Base-by-base conservation (phyloP, 2,329 filamentous ascomycete genomes). In the Teratosphaeria zuluensis region DNA sequence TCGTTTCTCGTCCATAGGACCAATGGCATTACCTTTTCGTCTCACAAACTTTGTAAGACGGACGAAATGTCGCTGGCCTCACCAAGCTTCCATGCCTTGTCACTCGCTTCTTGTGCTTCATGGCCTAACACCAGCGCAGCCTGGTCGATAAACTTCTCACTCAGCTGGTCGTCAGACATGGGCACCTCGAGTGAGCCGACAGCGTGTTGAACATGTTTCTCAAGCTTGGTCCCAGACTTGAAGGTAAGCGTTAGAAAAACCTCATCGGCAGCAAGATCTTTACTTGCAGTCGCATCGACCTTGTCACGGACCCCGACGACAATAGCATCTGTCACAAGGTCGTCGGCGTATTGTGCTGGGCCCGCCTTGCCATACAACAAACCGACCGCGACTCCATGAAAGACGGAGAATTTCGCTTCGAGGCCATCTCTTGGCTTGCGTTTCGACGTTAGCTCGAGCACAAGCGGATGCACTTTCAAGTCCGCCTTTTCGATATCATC, bases 321-420 rank as follows among this genome's bases (percentile, higher is more conserved):
- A 11, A 68, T 69, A 14, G 63, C 28, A 56, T 77, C 72, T n/a
- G 64, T 71, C 3, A 81, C 79, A 1, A 79, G 73, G 0, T 66
- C 62, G 63, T 82, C 77, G 4, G 77, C 76, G 66, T 81, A 83
- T 65, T 82, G 74, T 4, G 72, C 73, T 2, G 80, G 80, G 0
- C 77, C 79, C 11, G 76, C 80, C 64, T 79, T 78, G 0, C 80
- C 80, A 59, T 76, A 78, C 1, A 82, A 63, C 8, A 82, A 62
- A 0, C 77, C 80, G 4, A 81, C 74, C 0, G 79, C 79, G n/a
- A 72, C 76, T 4, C 78, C 79, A 62, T 83, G 80, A 61, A 78
- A 83, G 21, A 82, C 78, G 57, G 78, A 81, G 63, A 83, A 83
- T 53, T 83, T 83, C 2, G 72, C 77, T 65, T 81, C 77, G 1